Conservation (phyloP, 306 rosid genomes). For the Trifolium dubium region DNA sequence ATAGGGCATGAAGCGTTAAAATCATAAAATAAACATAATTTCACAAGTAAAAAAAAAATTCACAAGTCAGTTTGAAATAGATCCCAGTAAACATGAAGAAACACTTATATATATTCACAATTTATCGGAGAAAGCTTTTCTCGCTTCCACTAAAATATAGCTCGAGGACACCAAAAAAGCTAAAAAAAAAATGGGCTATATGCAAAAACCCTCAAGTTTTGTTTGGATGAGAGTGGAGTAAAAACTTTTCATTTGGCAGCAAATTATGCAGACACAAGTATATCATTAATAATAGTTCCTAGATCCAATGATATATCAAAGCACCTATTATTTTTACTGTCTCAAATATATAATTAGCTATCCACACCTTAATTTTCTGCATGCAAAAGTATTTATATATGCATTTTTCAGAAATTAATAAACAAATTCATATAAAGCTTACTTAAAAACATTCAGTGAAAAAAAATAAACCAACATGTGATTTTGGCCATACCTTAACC, state of each 20-base stretch:
- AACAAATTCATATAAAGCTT: background rate
- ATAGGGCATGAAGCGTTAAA: background rate
- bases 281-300: background rate
- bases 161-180: background rate
- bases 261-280: background rate
- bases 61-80: background rate
- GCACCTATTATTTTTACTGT: background rate
- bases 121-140: background rate
- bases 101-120: background rate
- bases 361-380: background rate
- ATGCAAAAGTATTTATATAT: slow-evolving; percentile 5
- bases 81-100: background rate
- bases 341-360: background rate
- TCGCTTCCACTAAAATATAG: background rate
- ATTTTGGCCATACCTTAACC: slow-evolving; percentile 46
- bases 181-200: background rate
- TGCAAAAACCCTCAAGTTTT: background rate
- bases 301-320: background rate
- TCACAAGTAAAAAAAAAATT: background rate
- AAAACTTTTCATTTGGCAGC: background rate
- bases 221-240: background rate
- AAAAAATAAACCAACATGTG: slow-evolving; percentile 7
- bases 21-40: background rate
- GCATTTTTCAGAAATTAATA: background rate
- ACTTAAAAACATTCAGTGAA: background rate